Percentiles rank a stretch among this genome's conserved stretches.
Conservation (phyloP, 1,284 basidiomycete species). For the Pyrrhoderma lamaoense region DNA sequence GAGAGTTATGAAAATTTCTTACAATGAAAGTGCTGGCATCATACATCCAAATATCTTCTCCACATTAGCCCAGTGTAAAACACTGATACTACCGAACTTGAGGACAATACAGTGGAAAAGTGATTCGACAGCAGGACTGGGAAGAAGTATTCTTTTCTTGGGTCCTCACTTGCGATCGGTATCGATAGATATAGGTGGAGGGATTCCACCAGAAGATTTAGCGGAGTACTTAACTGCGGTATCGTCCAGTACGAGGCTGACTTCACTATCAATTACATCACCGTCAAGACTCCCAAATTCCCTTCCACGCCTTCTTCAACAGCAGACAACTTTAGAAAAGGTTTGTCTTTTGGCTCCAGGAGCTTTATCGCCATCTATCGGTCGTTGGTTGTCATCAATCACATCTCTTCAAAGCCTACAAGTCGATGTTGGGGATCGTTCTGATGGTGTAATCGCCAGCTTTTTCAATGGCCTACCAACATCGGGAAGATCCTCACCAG, state of each 20-base stretch:
- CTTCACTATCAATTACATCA: slow-evolving; percentile 59
- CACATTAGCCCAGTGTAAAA: slow-evolving; percentile 53
- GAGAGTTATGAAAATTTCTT: slow-evolving; percentile 57
- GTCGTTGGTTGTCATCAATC: slow-evolving; percentile 58
- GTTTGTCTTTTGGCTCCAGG: slow-evolving; percentile 63
- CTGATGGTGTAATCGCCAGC: slow-evolving; percentile 58
- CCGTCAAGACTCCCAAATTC: slow-evolving; percentile 60
- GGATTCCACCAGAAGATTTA: slow-evolving; percentile 43
- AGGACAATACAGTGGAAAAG: slow-evolving; percentile 63
- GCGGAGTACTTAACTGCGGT: slow-evolving; percentile 54
- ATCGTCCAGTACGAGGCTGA: slow-evolving; percentile 50
- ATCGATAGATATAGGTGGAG: slow-evolving; percentile 50
- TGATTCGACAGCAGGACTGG: slow-evolving; percentile 54
- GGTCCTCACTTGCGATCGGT: slow-evolving; percentile 50
- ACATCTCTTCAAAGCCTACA: slow-evolving; percentile 53
- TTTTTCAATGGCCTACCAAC: slow-evolving; percentile 59
- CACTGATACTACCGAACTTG: slow-evolving; percentile 60
- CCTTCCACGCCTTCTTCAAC: slow-evolving; percentile 54
- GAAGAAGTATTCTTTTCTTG: slow-evolving; percentile 56
- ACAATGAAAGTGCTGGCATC: slow-evolving; percentile 58
- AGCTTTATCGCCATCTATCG: slow-evolving; percentile 56
- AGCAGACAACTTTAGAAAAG: slow-evolving; percentile 53
- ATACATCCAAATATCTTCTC: slow-evolving; percentile 58
- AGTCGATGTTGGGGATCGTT: slow-evolving; percentile 61
- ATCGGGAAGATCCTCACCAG: slow-evolving; percentile 41